A percentile compares a stretch with the other conserved stretches of the same genome.
Conservation (phyloP, 2,329 filamentous ascomycete genomes). For the Colletotrichum ledebouriae region DNA sequence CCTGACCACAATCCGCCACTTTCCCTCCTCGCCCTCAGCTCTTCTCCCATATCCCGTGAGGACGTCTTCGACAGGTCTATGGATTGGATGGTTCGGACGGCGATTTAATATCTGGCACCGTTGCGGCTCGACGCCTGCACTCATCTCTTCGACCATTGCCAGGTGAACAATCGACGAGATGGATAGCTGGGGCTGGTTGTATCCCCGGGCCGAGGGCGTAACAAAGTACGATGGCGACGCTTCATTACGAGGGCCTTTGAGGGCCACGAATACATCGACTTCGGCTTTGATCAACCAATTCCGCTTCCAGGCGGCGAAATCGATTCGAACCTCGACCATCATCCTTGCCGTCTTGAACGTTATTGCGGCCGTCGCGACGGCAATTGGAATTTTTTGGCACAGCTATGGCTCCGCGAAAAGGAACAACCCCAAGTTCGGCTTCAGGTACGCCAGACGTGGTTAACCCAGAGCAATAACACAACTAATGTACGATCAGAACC, state of each 20-base stretch:
- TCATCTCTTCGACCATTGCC: slow-evolving; percentile 43
- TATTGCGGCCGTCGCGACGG: slow-evolving; percentile 68
- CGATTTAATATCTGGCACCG: slow-evolving; percentile 45
- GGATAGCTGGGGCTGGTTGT: slow-evolving; percentile 45
- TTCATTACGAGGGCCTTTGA: slow-evolving; percentile 49
- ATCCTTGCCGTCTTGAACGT: slow-evolving; percentile 73
- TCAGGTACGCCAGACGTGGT: slow-evolving; percentile 53
- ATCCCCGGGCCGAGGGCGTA: slow-evolving; percentile 46
- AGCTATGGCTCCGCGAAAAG: slow-evolving; percentile 62
- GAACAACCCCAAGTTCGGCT: slow-evolving; percentile 55
- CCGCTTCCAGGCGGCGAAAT: slow-evolving; percentile 66
- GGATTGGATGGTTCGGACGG: slow-evolving; percentile 56
- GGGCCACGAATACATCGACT: slow-evolving; percentile 52
- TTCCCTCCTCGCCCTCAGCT: slow-evolving; percentile 42
- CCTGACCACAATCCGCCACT: slow-evolving; percentile 37
- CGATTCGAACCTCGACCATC: slow-evolving; percentile 71
- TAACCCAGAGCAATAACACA: not conserved
- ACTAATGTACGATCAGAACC: slow-evolving; percentile 47
- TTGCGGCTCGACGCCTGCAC: slow-evolving; percentile 54
- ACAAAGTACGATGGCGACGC: slow-evolving; percentile 43
- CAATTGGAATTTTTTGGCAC: slow-evolving; percentile 69
- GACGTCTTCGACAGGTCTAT: slow-evolving; percentile 45
- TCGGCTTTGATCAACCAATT: slow-evolving; percentile 64
- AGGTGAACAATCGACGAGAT: slow-evolving; percentile 43
- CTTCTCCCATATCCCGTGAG: slow-evolving; percentile 10